Evolutionary conservation across 441 rosid species (phyloP).

Genomic region (Iberis amara): DNA sequence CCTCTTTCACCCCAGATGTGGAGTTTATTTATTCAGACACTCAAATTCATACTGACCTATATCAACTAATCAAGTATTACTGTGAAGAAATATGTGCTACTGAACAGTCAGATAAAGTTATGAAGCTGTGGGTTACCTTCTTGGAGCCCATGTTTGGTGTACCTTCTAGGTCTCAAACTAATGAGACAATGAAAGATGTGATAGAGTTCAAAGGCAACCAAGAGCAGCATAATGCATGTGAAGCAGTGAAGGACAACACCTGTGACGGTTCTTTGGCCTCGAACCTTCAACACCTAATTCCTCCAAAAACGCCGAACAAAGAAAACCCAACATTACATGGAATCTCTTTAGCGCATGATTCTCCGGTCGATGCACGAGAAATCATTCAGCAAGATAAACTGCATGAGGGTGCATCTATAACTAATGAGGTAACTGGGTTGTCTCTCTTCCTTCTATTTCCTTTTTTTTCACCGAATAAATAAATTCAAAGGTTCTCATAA

Average conservation of each 20-base stretch:
- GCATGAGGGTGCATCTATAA: conserved; percentile 37
- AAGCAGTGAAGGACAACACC: conserved; percentile 54
- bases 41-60: conserved; percentile 78
- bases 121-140: conserved; percentile 86
- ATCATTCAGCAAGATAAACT: conserved; percentile 31
- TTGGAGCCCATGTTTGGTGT: conserved; percentile 83
- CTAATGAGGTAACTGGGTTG: conserved; percentile 43
- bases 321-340: conserved; percentile 52
- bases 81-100: conserved; percentile 81
- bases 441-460: conserved; percentile 4
- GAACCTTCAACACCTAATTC: conserved; percentile 44
- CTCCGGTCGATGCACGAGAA: not conserved
- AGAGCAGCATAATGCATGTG: conserved; percentile 36
- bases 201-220: conserved; percentile 47
- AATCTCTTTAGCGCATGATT: conserved; percentile 43
- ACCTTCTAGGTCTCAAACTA: conserved; percentile 65
- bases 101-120: conserved; percentile 77
- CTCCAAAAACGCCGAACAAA: conserved; percentile 52
- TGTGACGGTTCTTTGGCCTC: conserved; percentile 32
- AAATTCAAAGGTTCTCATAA: conserved; percentile 6
- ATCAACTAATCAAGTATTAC: conserved; percentile 81
- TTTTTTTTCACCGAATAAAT: not conserved
- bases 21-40: conserved; percentile 68
- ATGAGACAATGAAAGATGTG: conserved; percentile 64
- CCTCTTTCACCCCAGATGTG: conserved; percentile 63